These are phyloP conservation scores for Mortierella sp. DNA, from an alignment of 371 early-diverging fungal genomes.

Conservation along the genomic window DNA sequence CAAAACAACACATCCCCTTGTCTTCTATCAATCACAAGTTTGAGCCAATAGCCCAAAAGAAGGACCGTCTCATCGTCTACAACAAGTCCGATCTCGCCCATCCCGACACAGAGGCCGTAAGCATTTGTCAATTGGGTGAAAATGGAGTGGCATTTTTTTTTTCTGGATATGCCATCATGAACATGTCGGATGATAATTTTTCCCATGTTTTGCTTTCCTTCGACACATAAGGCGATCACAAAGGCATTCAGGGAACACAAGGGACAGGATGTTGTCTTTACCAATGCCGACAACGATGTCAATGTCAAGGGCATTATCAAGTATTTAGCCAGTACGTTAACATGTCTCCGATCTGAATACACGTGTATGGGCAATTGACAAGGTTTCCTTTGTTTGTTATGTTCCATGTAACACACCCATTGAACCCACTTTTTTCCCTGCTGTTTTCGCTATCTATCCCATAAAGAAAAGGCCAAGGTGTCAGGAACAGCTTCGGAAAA, in stretches of 20 bases:
- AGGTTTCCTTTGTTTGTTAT: neutral
- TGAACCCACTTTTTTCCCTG: neutral
- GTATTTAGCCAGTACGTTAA: slow-evolving; percentile 65
- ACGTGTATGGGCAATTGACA: slow-evolving; percentile 9
- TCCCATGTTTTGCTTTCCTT: neutral
- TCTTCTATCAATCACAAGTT: slow-evolving; percentile 91
- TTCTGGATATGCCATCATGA: neutral
- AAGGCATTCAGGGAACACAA: slow-evolving; percentile 67
- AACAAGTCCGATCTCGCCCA: slow-evolving; percentile 95
- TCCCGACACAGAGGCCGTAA: slow-evolving; percentile 60
- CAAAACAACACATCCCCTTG: slow-evolving; percentile 84
- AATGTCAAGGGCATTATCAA: slow-evolving; percentile 78
- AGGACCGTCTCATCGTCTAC: slow-evolving; percentile 88
- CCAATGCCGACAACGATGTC: slow-evolving; percentile 74
- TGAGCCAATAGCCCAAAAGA: slow-evolving; percentile 75
- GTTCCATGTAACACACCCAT: neutral
- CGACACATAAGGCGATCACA: slow-evolving; percentile 50
- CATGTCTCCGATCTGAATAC: neutral
- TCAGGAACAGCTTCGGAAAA: slow-evolving; percentile 52
- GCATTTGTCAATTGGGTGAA: neutral
- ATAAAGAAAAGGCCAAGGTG: slow-evolving; percentile 41
- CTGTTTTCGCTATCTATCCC: neutral
- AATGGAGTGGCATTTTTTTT: neutral
- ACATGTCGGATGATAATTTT: neutral
- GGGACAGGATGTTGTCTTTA: slow-evolving; percentile 78